phyloP scores from a whole-genome alignment of 2,329 filamentous ascomycete species.

The Aspergillus terreus region DNA sequence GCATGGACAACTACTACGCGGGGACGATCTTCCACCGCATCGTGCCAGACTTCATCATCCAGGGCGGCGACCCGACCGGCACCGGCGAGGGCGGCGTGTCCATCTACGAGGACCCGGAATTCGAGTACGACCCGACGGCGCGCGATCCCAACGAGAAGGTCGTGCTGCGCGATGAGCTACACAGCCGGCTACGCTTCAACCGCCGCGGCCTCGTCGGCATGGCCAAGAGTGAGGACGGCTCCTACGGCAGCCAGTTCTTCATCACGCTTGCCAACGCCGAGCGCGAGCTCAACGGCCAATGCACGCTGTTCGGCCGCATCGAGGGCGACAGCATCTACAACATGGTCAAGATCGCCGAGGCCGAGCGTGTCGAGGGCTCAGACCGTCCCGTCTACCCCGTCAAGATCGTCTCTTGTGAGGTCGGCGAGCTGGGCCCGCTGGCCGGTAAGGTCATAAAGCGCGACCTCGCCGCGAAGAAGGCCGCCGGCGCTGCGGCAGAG shows the following conservation, averaged over 20 bases:
- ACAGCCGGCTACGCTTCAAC: slow-evolving; percentile 89
- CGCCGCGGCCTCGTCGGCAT: slow-evolving; percentile 87
- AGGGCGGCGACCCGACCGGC: slow-evolving; percentile 91
- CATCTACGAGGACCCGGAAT: slow-evolving; percentile 72
- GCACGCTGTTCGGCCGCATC: slow-evolving; percentile 89
- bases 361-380: slow-evolving; percentile 71
- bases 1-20: slow-evolving; percentile 92
- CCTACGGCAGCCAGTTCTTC: slow-evolving; percentile 97
- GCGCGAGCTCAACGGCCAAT: slow-evolving; percentile 80
- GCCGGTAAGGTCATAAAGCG: slow-evolving; percentile 44
- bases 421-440: slow-evolving; percentile 44
- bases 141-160: slow-evolving; percentile 51
- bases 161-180: slow-evolving; percentile 83
- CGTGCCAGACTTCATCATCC: slow-evolving; percentile 85
- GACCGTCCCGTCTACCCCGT: slow-evolving; percentile 85
- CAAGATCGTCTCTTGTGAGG: slow-evolving; percentile 57
- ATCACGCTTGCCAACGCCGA: slow-evolving; percentile 78
- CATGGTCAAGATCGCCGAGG: slow-evolving; percentile 86
- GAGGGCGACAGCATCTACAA: slow-evolving; percentile 96
- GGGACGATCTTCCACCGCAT: slow-evolving; percentile 92
- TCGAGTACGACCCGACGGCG: slow-evolving; percentile 51
- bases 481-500: slow-evolving; percentile 15
- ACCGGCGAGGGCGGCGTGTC: slow-evolving; percentile 89
- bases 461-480: slow-evolving; percentile 28
- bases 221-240: slow-evolving; percentile 71